Evolutionary conservation across 1,284 basidiomycete species (phyloP).

Genomic region (Cryptococcus sp.): DNA sequence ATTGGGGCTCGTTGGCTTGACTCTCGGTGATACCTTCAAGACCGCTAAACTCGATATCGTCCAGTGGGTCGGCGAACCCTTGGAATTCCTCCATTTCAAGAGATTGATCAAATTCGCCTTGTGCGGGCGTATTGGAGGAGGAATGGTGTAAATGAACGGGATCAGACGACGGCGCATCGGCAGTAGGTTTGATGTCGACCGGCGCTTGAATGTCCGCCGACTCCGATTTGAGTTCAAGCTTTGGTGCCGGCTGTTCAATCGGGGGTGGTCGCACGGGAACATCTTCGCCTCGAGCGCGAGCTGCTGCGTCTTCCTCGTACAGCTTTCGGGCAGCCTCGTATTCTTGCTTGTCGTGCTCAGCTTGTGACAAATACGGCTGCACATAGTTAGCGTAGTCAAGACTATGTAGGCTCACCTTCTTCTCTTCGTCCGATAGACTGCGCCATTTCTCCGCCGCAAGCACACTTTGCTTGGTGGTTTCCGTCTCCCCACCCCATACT

Average conservation of each 20-base stretch:
- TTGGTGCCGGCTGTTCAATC: constrained; percentile 4
- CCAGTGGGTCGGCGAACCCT: constrained; percentile 36
- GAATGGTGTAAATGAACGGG: constrained; percentile 10
- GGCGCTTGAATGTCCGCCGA: constrained; percentile 1
- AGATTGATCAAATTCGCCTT: constrained; percentile 16
- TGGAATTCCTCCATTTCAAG: constrained; percentile 35
- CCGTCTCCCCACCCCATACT: constrained; percentile 88
- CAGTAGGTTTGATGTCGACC: constrained; percentile 7
- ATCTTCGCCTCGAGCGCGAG: constrained; percentile 39
- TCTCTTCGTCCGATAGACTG: constrained; percentile 84
- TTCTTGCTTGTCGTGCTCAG: constrained; percentile 88
- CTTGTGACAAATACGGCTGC: constrained; percentile 84
- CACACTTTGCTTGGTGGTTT: constrained; percentile 93
- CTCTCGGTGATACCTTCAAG: constrained; percentile 31
- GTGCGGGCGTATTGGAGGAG: constrained; percentile 11
- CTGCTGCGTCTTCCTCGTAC: constrained; percentile 41
- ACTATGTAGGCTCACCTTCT: constrained; percentile 63
- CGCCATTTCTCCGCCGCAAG: constrained; percentile 91
- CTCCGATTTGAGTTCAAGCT: not conserved
- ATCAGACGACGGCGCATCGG: constrained; percentile 9
- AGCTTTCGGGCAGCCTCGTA: constrained; percentile 63
- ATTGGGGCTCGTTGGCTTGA: constrained; percentile 26
- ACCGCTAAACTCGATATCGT: constrained; percentile 39
- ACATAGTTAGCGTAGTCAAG: constrained; percentile 9
- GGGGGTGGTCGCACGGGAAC: constrained; percentile 23